These are phyloP conservation scores for Sclerotinia subarctica DNA, from an alignment of 2,329 filamentous ascomycete genomes.

Conservation along the genomic window DNA sequence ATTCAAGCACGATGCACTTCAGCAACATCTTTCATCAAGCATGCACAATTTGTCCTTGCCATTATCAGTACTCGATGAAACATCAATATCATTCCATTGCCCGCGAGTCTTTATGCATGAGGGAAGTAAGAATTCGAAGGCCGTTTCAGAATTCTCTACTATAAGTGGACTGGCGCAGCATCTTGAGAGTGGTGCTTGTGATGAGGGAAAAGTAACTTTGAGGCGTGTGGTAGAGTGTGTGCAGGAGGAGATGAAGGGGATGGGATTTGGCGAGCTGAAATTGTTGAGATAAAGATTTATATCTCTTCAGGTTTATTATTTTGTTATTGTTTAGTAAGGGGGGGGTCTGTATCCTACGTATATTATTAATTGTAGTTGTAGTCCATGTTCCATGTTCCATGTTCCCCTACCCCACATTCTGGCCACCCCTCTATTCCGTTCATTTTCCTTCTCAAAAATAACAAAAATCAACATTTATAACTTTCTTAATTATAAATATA, in stretches of 20 bases:
- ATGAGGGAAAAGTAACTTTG: slow-evolving; percentile 19
- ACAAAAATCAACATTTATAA: no score
- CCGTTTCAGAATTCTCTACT: slow-evolving; percentile 21
- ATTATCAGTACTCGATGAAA: slow-evolving; percentile 19
- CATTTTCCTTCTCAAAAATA: no score
- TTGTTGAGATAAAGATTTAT: slow-evolving; percentile 20
- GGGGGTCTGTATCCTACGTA: no score
- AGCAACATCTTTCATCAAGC: slow-evolving; percentile 22
- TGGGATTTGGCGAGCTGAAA: slow-evolving; percentile 21
- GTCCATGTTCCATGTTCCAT: no score
- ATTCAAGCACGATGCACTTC: slow-evolving; percentile 20
- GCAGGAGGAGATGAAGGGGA: slow-evolving; percentile 21
- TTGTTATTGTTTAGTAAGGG: no score
- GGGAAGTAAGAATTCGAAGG: slow-evolving; percentile 17
- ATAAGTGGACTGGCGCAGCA: slow-evolving; percentile 22
- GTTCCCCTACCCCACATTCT: no score
- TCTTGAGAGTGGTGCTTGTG: slow-evolving; percentile 25
- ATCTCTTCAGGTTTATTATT: not conserved
- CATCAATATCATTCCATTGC: slow-evolving; percentile 25
- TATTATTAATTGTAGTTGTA: no score
- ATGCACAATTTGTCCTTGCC: slow-evolving; percentile 19
- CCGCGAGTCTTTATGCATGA: slow-evolving; percentile 22
- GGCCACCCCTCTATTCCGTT: no score
- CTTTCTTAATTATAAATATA: no score
- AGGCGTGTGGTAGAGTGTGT: slow-evolving; percentile 21